Evolutionary conservation across 345 rosid species (phyloP).

Genomic region (Schrenkiella parvula): DNA sequence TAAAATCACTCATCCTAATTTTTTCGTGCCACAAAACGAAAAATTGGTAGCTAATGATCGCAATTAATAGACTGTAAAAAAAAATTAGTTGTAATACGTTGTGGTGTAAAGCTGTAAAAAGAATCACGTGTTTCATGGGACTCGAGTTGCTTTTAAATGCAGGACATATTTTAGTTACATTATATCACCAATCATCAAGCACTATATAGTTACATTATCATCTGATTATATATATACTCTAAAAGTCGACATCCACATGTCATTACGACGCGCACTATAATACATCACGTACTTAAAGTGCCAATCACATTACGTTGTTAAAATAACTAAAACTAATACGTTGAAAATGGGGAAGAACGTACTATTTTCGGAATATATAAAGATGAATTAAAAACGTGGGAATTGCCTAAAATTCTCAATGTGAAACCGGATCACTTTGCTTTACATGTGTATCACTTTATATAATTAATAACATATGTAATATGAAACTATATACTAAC

Average conservation of each 20-base stretch:
- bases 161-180: background rate
- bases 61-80: background rate
- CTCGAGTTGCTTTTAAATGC: slow-evolving; percentile 9
- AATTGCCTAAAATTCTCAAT: background rate
- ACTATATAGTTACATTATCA: slow-evolving; percentile 4
- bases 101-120: background rate
- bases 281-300: background rate
- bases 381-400: slow-evolving; percentile 10
- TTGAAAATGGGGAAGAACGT: background rate
- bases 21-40: background rate
- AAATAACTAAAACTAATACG: background rate
- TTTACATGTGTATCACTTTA: background rate
- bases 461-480: background rate
- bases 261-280: slow-evolving; percentile 1
- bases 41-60: background rate
- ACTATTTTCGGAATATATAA: background rate
- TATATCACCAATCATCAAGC: background rate
- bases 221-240: background rate
- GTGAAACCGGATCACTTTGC: background rate
- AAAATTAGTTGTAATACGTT: background rate
- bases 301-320: background rate
- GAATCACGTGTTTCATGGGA: slow-evolving; percentile 8
- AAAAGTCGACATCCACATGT: slow-evolving; percentile 9
- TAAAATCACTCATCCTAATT: background rate
- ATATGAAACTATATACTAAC: background rate